A percentile compares a stretch with the other conserved stretches of the same genome.
Conservation (phyloP, 331 rosid species). For the Malus hybrid region DNA sequence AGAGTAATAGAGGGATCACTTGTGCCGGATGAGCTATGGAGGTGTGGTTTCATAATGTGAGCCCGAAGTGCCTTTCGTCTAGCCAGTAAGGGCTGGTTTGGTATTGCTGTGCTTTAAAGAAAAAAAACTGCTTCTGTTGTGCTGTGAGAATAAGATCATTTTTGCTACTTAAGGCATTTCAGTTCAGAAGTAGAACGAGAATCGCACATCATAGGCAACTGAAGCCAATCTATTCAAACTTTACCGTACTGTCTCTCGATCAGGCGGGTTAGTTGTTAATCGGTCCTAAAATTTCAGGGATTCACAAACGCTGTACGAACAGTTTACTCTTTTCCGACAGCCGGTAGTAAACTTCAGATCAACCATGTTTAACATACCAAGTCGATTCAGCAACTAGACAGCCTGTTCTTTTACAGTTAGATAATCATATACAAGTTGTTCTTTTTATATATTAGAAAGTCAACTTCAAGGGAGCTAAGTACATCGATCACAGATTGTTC, state of each 20-base stretch:
- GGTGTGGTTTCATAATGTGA: neutral
- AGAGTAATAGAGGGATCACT: too few species aligned
- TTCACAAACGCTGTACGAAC: neutral
- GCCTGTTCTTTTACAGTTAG: constrained; percentile 19
- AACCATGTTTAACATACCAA: neutral
- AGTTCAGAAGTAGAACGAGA: neutral
- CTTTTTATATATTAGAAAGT: constrained; percentile 57
- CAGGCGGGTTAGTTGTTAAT: neutral
- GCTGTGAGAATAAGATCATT: too few species aligned
- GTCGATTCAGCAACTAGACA: neutral
- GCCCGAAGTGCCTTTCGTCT: too few species aligned
- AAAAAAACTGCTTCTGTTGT: too few species aligned
- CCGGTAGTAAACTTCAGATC: too few species aligned
- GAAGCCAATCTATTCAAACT: neutral
- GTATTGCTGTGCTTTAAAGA: too few species aligned
- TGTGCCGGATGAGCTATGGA: neutral
- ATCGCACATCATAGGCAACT: neutral
- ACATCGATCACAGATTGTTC: constrained; percentile 45
- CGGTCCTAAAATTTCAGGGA: neutral
- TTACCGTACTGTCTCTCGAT: neutral
- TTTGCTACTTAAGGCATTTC: neutral
- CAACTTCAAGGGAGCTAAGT: constrained; percentile 50
- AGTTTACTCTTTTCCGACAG: neutral
- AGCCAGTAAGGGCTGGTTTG: too few species aligned
- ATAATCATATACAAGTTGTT: constrained; percentile 39